Evolutionary conservation across 2,329 filamentous ascomycete genomes (phyloP).

Genomic region (Aphanocladium album): DNA sequence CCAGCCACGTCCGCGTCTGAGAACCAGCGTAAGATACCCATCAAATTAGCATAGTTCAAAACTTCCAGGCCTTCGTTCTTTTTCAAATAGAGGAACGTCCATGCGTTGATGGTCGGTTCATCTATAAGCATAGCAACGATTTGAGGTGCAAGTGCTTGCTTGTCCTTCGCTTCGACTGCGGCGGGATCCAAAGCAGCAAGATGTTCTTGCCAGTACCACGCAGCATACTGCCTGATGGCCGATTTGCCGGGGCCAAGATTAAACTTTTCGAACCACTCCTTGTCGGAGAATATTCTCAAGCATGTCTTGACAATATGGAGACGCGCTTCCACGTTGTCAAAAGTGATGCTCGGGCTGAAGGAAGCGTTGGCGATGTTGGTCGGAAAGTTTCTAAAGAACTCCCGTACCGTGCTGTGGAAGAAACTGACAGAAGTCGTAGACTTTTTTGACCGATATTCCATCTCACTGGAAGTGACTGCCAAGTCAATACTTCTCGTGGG

Average conservation of each 20-base stretch:
- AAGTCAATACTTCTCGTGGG: slow-evolving; percentile 25
- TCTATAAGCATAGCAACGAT: slow-evolving; percentile 35
- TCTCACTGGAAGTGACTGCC: slow-evolving; percentile 26
- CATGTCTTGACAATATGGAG: slow-evolving; percentile 35
- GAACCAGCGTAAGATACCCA: slow-evolving; percentile 27
- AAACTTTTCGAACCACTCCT: slow-evolving; percentile 23
- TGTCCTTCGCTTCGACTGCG: slow-evolving; percentile 23
- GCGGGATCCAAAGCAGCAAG: slow-evolving; percentile 29
- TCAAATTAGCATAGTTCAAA: slow-evolving; percentile 35
- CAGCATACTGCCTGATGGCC: slow-evolving; percentile 34
- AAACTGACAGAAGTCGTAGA: slow-evolving; percentile 34
- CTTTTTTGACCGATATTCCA: slow-evolving; percentile 39
- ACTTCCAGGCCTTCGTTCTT: slow-evolving; percentile 39
- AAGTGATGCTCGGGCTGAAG: slow-evolving; percentile 25
- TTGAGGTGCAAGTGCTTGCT: slow-evolving; percentile 27
- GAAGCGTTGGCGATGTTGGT: slow-evolving; percentile 16
- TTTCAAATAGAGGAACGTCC: slow-evolving; percentile 36
- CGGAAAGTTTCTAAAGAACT: slow-evolving; percentile 33
- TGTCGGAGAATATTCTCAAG: slow-evolving; percentile 35
- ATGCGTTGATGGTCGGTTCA: slow-evolving; percentile 31
- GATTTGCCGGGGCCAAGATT: slow-evolving; percentile 24
- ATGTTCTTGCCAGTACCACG: slow-evolving; percentile 43
- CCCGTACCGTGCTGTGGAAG: slow-evolving; percentile 35
- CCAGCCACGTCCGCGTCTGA: slow-evolving; percentile 17
- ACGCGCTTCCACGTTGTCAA: slow-evolving; percentile 29